These are phyloP conservation scores for Heterobasidion irregulare DNA, from an alignment of 1,284 basidiomycete genomes.

Conservation along the genomic window DNA sequence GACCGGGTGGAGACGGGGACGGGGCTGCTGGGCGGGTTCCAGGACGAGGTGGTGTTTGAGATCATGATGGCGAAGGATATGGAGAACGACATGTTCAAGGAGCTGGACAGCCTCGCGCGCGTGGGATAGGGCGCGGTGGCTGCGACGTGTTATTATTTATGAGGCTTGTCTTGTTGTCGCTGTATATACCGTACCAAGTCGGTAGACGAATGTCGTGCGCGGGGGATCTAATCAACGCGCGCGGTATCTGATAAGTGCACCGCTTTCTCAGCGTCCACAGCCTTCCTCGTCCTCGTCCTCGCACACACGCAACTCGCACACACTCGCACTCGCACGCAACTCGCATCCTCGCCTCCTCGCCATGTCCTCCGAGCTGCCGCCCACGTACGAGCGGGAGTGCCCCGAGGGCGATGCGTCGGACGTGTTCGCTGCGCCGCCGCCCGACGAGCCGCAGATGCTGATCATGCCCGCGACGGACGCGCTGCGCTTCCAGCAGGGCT, in stretches of 20 bases:
- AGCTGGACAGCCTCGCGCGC: constrained; percentile 67
- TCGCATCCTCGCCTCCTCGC: constrained; percentile 9
- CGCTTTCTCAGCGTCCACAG: not conserved
- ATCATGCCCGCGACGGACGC: constrained; percentile 58
- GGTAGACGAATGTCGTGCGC: too few species aligned
- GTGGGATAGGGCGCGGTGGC: constrained; percentile 45
- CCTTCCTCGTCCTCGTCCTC: too few species aligned
- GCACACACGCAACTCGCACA: too few species aligned
- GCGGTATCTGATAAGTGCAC: not conserved
- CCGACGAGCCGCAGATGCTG: constrained; percentile 45
- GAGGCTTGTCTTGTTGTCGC: not conserved
- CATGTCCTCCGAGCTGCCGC: constrained; percentile 22
- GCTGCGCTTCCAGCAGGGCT: constrained; percentile 73
- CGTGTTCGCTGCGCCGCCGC: not conserved
- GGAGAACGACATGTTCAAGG: constrained; percentile 63
- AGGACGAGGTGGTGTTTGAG: constrained; percentile 57
- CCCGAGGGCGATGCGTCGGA: constrained; percentile 12
- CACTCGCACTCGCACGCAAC: too few species aligned
- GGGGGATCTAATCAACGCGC: not conserved
- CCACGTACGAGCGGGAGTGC: constrained; percentile 26
- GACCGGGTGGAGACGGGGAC: constrained; percentile 56
- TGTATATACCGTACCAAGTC: not conserved
- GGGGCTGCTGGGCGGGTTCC: constrained; percentile 68
- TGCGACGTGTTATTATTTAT: too few species aligned
- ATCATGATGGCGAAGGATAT: constrained; percentile 60